Evolutionary conservation across 148 eudicot species (phyloP).

Genomic region (Nyssa sinensis): DNA sequence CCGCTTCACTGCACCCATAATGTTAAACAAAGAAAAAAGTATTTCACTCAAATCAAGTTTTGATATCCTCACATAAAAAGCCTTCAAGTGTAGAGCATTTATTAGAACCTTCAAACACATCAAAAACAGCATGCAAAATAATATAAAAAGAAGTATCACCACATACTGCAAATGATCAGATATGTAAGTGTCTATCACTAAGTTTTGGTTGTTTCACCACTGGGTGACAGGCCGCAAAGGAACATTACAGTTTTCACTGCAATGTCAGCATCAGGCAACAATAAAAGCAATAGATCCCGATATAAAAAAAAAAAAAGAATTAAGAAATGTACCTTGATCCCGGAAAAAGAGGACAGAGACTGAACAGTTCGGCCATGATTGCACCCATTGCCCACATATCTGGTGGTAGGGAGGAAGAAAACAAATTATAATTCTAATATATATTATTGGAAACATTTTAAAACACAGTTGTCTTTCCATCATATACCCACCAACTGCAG

Average conservation of each 20-base stretch:
- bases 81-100: neutral
- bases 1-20: conserved; percentile 67
- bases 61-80: neutral
- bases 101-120: neutral
- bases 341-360: conserved; percentile 86
- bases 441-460: neutral
- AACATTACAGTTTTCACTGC: no score
- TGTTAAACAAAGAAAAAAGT: neutral
- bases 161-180: neutral
- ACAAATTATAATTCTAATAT: neutral
- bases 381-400: conserved; percentile 99
- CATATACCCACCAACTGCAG: conserved; percentile 79
- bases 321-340: conserved; percentile 67
- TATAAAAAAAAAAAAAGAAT: neutral
- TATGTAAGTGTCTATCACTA: neutral
- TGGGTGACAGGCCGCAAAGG: neutral
- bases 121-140: neutral
- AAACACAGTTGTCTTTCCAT: neutral
- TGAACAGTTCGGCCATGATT: conserved; percentile 85
- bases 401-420: conserved; percentile 21
- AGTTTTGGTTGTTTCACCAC: neutral
- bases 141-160: neutral
- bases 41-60: neutral
- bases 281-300: neutral
- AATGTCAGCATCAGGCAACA: neutral